These are phyloP conservation scores for Oryza meridionalis DNA, from an alignment of 176 grass and related monocot genomes.

Conservation along the genomic window DNA sequence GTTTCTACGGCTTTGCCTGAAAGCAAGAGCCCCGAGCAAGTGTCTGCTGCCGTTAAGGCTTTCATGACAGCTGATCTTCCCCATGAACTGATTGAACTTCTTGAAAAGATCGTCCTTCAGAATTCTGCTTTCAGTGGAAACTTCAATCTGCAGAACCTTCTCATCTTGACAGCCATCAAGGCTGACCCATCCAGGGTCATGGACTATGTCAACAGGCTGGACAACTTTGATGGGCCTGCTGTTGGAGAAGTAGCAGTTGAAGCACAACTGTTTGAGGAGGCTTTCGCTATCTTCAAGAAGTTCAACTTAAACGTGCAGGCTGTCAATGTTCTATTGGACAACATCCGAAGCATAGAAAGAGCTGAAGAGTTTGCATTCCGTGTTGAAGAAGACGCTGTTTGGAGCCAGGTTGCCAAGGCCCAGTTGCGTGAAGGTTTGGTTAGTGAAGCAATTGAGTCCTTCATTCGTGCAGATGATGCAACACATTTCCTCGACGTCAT, in stretches of 20 bases:
- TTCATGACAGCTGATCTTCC: constrained; percentile 99
- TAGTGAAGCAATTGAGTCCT: constrained; percentile 96
- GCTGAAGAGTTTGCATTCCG: constrained; percentile 94
- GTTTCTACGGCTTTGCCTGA: constrained; percentile 96
- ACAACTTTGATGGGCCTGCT: constrained; percentile 98
- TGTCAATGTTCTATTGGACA: constrained; percentile 90
- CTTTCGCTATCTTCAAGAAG: constrained; percentile 98
- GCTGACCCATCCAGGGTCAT: constrained; percentile 93
- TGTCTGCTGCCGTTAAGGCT: constrained; percentile 98
- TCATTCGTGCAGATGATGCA: constrained; percentile 91
- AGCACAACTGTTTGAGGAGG: constrained; percentile 90
- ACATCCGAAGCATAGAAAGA: constrained; percentile 87
- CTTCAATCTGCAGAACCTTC: constrained; percentile 95
- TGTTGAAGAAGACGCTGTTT: constrained; percentile 97
- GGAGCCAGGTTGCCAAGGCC: constrained; percentile 95
- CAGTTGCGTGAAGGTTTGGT: constrained; percentile 89
- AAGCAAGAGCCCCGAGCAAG: constrained; percentile 98
- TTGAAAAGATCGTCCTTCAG: constrained; percentile 98
- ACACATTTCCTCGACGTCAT: constrained; percentile 92
- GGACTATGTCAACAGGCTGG: constrained; percentile 94
- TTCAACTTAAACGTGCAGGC: constrained; percentile 97
- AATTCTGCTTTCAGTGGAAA: constrained; percentile 99
- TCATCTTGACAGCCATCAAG: constrained; percentile 96
- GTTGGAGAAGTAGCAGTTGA: constrained; percentile 97
- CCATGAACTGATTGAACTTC: constrained; percentile 95